A percentile compares a stretch with the other conserved stretches of the same genome.
Conservation (phyloP, 805 yeast species). For the Saturnispora sekii region DNA sequence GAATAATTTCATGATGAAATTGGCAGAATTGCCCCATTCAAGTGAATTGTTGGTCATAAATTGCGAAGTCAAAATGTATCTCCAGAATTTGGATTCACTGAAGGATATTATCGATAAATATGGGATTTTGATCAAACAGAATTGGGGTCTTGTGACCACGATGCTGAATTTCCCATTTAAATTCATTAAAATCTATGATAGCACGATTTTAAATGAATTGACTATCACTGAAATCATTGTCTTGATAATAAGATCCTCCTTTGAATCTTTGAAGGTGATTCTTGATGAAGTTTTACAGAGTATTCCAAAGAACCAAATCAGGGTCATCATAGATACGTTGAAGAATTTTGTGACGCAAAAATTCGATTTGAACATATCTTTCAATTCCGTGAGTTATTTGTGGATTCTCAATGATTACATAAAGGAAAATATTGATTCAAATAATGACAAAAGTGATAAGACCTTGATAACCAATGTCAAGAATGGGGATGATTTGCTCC, state of each 20-base stretch:
- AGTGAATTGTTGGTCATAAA: conserved; percentile 38
- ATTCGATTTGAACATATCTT: conserved; percentile 75
- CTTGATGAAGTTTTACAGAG: conserved; percentile 75
- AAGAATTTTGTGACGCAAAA: conserved; percentile 62
- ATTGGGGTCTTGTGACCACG: conserved; percentile 67
- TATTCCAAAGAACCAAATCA: conserved; percentile 58
- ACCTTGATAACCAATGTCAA: conserved; percentile 9
- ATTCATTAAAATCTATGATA: conserved; percentile 24
- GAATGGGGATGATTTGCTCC: conserved; percentile 17
- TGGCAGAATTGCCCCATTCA: conserved; percentile 32
- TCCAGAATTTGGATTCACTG: conserved; percentile 51
- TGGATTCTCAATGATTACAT: conserved; percentile 85
- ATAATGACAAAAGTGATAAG: background rate
- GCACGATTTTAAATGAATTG: conserved; percentile 18
- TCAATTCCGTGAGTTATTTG: conserved; percentile 83
- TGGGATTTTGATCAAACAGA: conserved; percentile 45
- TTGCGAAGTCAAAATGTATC: conserved; percentile 59
- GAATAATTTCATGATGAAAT: conserved; percentile 32
- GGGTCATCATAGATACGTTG: conserved; percentile 59
- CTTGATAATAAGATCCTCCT: conserved; percentile 55
- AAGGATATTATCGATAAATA: conserved; percentile 69
- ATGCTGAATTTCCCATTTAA: conserved; percentile 54
- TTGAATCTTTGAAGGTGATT: conserved; percentile 73
- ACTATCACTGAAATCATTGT: conserved; percentile 38
- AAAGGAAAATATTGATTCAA: conserved; percentile 27